Percentiles rank a stretch among this genome's conserved stretches.
These are phyloP conservation scores for Taphrina populina DNA, from an alignment of 1,139 yeast genomes.

Conservation along the genomic window DNA sequence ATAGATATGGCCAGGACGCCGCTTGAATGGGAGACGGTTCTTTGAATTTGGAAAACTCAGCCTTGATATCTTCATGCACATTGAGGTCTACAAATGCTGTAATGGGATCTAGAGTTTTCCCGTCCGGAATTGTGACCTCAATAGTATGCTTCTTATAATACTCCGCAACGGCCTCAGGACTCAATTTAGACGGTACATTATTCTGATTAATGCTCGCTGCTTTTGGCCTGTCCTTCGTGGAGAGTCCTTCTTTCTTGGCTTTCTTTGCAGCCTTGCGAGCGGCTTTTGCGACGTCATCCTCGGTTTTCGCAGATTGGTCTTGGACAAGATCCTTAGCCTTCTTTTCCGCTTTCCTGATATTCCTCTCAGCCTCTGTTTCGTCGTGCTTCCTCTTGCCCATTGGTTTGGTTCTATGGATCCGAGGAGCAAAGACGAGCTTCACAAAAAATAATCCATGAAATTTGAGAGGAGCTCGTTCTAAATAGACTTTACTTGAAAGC, in stretches of 20 bases:
- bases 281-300: constrained; percentile 47
- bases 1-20: constrained; percentile 92
- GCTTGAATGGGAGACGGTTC: constrained; percentile 96
- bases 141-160: constrained; percentile 74
- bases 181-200: constrained; percentile 46
- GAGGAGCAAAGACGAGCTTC: too few relatives aligned
- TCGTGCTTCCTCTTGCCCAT: constrained; percentile 50
- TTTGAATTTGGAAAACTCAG: constrained; percentile 65
- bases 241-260: constrained; percentile 40
- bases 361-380: constrained; percentile 50
- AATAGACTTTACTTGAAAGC: too few relatives aligned
- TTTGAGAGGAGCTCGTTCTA: constrained; percentile 11
- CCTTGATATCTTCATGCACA: constrained; percentile 58
- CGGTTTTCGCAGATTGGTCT: constrained; percentile 42
- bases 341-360: constrained; percentile 51
- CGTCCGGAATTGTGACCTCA: constrained; percentile 67
- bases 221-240: constrained; percentile 17
- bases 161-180: constrained; percentile 48
- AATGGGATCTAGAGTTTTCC: constrained; percentile 61
- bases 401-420: constrained; percentile 35
- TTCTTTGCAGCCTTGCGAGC: constrained; percentile 47
- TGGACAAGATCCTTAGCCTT: constrained; percentile 47
- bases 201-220: constrained; percentile 1
- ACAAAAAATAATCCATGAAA: too few relatives aligned
- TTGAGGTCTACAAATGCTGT: constrained; percentile 63